Conservation (phyloP, 306 rosid species). For the Echinosophora koreensis region DNA sequence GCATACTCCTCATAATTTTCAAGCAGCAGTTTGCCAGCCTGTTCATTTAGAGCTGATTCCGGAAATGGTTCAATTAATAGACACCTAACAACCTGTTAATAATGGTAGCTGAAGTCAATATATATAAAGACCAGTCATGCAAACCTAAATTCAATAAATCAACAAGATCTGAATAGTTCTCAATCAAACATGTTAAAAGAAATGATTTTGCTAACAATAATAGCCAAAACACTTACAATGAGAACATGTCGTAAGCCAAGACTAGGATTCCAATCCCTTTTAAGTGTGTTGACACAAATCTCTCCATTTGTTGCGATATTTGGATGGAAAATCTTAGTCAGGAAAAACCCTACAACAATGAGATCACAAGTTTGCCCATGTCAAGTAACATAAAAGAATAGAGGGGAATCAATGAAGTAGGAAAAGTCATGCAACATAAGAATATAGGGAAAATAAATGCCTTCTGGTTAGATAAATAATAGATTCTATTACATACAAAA, state of each 20-base stretch:
- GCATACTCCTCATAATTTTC: conserved; percentile 89
- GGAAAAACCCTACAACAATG: conserved; percentile 76
- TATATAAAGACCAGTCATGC: background rate
- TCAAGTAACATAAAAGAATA: background rate
- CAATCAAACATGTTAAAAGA: background rate
- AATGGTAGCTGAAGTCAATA: conserved; percentile 16
- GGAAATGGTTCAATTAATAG: conserved; percentile 87
- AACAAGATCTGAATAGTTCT: background rate
- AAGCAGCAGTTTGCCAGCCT: conserved; percentile 86
- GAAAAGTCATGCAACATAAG: conserved; percentile 17
- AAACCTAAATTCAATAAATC: conserved; percentile 15
- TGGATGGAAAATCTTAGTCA: conserved; percentile 94
- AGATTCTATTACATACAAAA: background rate
- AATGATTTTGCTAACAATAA: background rate
- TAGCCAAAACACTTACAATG: conserved; percentile 55
- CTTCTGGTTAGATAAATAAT: background rate
- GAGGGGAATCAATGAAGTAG: background rate
- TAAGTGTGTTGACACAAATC: conserved; percentile 96
- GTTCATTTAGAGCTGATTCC: conserved; percentile 87
- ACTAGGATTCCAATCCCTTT: conserved; percentile 98
- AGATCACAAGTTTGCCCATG: conserved; percentile 15
- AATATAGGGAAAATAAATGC: background rate
- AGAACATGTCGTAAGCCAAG: conserved; percentile 94
- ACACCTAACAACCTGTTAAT: conserved; percentile 79
- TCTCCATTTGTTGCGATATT: conserved; percentile 89